Conservation (phyloP, 192 early-diverging fungal species). For the Glomus cerebriforme region DNA sequence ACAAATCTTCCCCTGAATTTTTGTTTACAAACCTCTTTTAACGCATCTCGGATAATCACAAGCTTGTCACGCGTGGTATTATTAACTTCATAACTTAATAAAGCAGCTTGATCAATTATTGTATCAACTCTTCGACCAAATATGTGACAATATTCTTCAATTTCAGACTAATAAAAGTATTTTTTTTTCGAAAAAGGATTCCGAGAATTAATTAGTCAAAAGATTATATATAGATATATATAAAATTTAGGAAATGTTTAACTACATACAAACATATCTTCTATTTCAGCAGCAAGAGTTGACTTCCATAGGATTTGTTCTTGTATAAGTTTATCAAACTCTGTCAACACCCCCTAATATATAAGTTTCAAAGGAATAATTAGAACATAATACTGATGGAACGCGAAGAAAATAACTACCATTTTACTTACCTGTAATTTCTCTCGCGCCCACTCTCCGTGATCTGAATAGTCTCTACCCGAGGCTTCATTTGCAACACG, state of each 20-base stretch:
- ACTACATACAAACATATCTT: constrained; percentile 24
- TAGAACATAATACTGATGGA: too few species aligned
- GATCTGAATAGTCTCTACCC: constrained; percentile 25
- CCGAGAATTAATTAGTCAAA: not conserved
- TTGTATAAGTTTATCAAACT: constrained; percentile 31
- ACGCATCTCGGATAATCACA: not conserved
- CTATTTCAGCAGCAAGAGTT: constrained; percentile 24
- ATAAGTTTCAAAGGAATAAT: not conserved
- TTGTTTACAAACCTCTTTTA: constrained; percentile 10
- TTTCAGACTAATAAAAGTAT: constrained; percentile 15
- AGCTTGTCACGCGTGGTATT: constrained; percentile 14
- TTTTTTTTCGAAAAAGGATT: too few species aligned
- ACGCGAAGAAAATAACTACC: too few species aligned
- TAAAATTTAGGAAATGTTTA: not conserved
- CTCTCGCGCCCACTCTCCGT: constrained; percentile 19
- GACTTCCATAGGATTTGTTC: constrained; percentile 31
- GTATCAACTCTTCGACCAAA: constrained; percentile 28
- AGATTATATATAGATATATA: not conserved
- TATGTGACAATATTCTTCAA: constrained; percentile 19
- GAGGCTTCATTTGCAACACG: not conserved
- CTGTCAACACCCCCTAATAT: not conserved
- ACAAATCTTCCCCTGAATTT: not conserved
- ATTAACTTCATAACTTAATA: not conserved
- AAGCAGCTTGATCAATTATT: constrained; percentile 6
- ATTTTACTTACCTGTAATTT: constrained; percentile 13